Evolutionary conservation across 345 rosid genomes (phyloP).

Genomic region (Aurinia saxatilis): DNA sequence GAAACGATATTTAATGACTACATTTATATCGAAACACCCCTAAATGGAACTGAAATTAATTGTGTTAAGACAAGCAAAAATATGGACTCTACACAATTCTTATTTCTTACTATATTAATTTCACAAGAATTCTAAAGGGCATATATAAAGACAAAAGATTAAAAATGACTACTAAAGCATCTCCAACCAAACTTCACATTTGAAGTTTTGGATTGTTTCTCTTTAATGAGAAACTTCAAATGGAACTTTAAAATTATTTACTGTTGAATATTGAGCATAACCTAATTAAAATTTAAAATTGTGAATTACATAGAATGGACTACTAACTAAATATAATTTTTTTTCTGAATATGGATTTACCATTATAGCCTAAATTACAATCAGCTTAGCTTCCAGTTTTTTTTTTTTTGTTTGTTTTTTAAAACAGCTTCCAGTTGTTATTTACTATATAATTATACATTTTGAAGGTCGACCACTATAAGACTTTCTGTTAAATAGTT

Average conservation of each 20-base stretch:
- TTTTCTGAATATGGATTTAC: not conserved
- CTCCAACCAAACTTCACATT: too few species aligned
- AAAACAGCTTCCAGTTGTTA: not conserved
- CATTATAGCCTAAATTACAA: too few species aligned
- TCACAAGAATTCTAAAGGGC: not conserved
- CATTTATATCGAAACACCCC: conserved; percentile 15
- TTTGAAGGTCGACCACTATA: not conserved
- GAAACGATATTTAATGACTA: conserved; percentile 11
- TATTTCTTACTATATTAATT: not conserved
- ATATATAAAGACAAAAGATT: not conserved
- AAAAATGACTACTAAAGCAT: too few species aligned
- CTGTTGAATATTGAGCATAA: too few species aligned
- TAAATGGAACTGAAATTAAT: not conserved
- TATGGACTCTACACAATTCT: not conserved
- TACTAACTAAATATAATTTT: not conserved
- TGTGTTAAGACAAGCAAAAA: not conserved
- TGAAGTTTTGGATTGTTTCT: too few species aligned
- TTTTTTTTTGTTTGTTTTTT: too few species aligned
- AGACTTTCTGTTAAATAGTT: not conserved
- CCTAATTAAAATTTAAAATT: too few species aligned
- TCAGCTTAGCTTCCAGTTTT: too few species aligned
- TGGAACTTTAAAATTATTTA: too few species aligned
- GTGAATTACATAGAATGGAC: too few species aligned
- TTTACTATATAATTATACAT: not conserved
- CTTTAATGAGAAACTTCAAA: too few species aligned